A percentile compares a stretch with the other conserved stretches of the same genome.
These are phyloP conservation scores for Xylariaceae sp. DNA, from an alignment of 2,329 filamentous ascomycete genomes.

Conservation along the genomic window DNA sequence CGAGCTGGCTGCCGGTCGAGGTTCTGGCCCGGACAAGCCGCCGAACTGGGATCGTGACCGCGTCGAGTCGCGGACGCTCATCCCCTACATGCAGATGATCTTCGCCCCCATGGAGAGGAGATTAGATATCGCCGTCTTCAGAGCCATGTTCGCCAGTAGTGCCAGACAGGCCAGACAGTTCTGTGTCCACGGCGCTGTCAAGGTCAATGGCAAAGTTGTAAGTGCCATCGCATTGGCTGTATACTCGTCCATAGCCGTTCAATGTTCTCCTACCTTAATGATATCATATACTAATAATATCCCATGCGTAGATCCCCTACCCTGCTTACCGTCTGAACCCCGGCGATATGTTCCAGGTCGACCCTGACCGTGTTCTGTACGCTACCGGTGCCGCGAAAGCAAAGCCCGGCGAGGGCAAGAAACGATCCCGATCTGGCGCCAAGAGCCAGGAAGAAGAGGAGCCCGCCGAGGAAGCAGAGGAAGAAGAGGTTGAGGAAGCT, in stretches of 20 bases:
- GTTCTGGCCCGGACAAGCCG: constrained; percentile 56
- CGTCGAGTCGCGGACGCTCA: constrained; percentile 38
- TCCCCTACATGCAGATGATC: constrained; percentile 94
- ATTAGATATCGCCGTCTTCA: constrained; percentile 89
- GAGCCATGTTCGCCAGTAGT: constrained; percentile 90
- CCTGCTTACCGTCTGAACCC: constrained; percentile 93
- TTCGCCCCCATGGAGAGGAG: constrained; percentile 88
- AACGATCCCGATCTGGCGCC: neutral
- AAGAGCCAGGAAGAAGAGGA: constrained; percentile 25
- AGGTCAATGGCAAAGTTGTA: constrained; percentile 94
- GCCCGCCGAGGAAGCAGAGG: constrained; percentile 19
- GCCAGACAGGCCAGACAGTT: constrained; percentile 90
- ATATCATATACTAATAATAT: constrained; percentile 2
- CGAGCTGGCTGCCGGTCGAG: constrained; percentile 75
- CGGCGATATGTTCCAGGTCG: constrained; percentile 96
- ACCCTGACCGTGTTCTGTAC: constrained; percentile 79
- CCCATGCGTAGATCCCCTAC: constrained; percentile 66
- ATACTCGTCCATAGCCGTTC: neutral
- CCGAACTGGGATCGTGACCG: constrained; percentile 9
- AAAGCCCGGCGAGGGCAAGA: constrained; percentile 24
- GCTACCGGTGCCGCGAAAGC: constrained; percentile 73
- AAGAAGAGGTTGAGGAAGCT: constrained; percentile 23
- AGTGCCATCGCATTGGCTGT: constrained; percentile 19
- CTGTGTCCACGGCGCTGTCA: constrained; percentile 86
- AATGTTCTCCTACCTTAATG: neutral